Conservation (phyloP, 768 basidiomycete species). For the Mycena capillaripes region DNA sequence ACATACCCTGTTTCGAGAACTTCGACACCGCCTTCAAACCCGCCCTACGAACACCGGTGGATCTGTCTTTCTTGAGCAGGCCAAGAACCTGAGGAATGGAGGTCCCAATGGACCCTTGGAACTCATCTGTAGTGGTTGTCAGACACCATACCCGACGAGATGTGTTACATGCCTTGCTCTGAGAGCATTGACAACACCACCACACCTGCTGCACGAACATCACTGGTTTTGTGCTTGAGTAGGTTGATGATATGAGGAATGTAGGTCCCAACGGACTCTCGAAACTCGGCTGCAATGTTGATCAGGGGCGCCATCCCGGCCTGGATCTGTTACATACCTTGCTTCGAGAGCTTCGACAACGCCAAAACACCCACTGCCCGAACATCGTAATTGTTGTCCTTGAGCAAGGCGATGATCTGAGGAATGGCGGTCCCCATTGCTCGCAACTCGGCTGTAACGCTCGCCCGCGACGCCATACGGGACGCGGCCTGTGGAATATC, state of each 20-base stretch:
- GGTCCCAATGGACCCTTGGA: neutral
- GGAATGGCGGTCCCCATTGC: neutral
- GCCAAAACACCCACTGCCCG: neutral
- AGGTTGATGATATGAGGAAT: neutral
- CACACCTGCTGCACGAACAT: neutral
- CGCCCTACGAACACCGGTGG: neutral
- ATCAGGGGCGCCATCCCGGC: neutral
- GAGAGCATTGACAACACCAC: neutral
- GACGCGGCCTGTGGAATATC: neutral
- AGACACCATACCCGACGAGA: neutral
- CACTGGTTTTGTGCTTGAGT: neutral
- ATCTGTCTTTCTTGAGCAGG: neutral
- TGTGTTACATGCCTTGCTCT: too few species aligned
- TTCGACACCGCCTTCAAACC: neutral
- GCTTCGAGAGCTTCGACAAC: neutral
- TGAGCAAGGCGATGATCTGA: neutral
- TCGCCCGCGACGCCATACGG: neutral
- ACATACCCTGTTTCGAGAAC: neutral
- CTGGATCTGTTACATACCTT: neutral
- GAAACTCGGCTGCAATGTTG: neutral
- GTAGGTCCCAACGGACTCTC: neutral
- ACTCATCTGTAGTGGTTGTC: neutral
- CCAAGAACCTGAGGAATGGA: neutral
- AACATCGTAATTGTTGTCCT: neutral
- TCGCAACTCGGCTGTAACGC: neutral